Evolutionary conservation across 352 stramenopile genomes (phyloP).

Genomic region (Phytophthora meadii): DNA sequence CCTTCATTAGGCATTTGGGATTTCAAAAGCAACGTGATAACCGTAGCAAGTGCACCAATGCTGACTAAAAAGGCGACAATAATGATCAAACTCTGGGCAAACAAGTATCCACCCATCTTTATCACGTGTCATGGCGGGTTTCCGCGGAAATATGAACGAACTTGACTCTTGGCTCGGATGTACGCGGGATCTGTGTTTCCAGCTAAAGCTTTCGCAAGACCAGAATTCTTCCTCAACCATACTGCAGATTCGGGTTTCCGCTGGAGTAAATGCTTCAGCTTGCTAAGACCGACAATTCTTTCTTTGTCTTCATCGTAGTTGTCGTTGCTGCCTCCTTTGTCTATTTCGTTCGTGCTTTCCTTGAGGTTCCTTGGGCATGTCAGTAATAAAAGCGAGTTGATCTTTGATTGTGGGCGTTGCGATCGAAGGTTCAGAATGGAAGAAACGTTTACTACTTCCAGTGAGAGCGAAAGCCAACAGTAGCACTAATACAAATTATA

Average conservation of each 20-base stretch:
- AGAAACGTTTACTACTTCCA: not conserved
- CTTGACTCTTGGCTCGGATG: not conserved
- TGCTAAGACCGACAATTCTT: not conserved
- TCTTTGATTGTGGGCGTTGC: not conserved
- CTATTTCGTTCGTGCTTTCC: not conserved
- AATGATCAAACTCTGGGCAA: not conserved
- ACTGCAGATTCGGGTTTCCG: not conserved
- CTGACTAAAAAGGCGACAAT: not conserved
- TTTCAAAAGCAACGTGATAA: too few species aligned
- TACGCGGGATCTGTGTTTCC: not conserved
- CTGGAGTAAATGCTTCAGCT: not conserved
- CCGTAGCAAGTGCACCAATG: not conserved
- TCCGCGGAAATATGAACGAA: not conserved
- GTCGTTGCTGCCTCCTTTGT: not conserved
- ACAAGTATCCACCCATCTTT: too few species aligned
- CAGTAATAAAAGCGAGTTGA: not conserved
- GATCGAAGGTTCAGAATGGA: not conserved
- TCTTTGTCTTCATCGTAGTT: not conserved
- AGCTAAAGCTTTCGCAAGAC: not conserved
- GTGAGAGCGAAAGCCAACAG: not conserved
- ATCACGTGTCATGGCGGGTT: not conserved
- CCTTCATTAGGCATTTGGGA: too few species aligned
- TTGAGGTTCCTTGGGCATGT: not conserved
- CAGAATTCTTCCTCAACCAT: not conserved
- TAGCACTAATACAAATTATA: too few species aligned